Conservation (phyloP, 352 stramenopile genomes). For the Phytophthora parvispora region DNA sequence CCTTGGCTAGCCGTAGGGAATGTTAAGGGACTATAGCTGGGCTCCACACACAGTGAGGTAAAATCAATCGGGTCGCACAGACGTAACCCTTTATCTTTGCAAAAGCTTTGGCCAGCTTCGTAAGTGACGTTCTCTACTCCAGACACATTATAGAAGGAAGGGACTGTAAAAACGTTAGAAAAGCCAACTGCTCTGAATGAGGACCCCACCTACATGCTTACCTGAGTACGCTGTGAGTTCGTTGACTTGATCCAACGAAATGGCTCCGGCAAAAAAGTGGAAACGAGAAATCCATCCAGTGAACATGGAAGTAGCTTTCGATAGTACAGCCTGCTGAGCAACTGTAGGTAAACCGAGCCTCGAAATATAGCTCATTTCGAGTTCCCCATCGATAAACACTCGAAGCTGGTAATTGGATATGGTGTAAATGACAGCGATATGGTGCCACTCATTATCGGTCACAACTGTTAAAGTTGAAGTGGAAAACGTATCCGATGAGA, state of each 20-base stretch:
- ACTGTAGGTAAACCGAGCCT: conserved; percentile 2
- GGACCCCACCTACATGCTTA: conserved; percentile 21
- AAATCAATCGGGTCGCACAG: conserved; percentile 57
- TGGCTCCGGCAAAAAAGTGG: conserved; percentile 50
- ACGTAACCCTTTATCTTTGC: conserved; percentile 33
- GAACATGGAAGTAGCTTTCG: conserved; percentile 23
- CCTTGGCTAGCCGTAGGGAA: conserved; percentile 32
- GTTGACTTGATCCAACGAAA: conserved; percentile 45
- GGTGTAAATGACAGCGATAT: conserved; percentile 28
- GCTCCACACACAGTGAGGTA: conserved; percentile 37
- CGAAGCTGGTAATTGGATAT: conserved; percentile 12
- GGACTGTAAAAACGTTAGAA: conserved; percentile 5
- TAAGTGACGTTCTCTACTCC: background rate
- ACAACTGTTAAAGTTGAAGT: conserved; percentile 1
- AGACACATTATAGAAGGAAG: conserved; percentile 6
- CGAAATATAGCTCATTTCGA: conserved; percentile 1
- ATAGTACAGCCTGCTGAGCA: conserved; percentile 35
- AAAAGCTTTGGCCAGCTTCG: conserved; percentile 15
- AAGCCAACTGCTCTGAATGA: background rate
- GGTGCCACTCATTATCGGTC: conserved; percentile 25
- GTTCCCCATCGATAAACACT: conserved; percentile 22
- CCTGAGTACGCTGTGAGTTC: conserved; percentile 53
- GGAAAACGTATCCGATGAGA: background rate
- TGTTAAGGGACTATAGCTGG: conserved; percentile 3
- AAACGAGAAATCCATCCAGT: conserved; percentile 58